Conservation (phyloP, 2,329 filamentous ascomycete species). For the Botrytis pseudocinerea region DNA sequence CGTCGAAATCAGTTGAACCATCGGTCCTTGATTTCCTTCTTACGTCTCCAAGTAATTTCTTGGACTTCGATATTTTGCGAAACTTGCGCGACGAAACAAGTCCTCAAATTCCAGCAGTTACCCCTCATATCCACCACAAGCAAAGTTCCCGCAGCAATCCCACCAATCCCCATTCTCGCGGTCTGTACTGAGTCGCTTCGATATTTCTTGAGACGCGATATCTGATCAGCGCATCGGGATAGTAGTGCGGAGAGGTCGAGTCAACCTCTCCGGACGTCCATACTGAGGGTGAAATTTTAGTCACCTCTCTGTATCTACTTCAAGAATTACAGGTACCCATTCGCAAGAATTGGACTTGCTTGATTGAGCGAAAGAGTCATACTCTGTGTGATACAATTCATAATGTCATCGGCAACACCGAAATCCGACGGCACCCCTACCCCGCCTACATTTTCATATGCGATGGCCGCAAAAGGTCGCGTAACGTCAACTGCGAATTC, state of each 20-base stretch:
- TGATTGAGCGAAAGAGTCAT: constrained; percentile 15
- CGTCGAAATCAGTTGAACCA: constrained; percentile 17
- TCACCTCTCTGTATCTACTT: constrained; percentile 30
- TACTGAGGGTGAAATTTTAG: constrained; percentile 35
- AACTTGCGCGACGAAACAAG: constrained; percentile 7
- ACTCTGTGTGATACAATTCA: constrained; percentile 27
- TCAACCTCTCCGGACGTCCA: constrained; percentile 44
- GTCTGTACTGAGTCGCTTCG: constrained; percentile 9
- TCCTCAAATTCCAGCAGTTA: not conserved
- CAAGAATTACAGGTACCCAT: not conserved
- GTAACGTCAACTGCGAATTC: constrained; percentile 33
- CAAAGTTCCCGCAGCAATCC: not conserved
- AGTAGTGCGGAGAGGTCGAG: constrained; percentile 43
- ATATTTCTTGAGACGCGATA: constrained; percentile 16
- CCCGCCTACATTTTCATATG: constrained; percentile 79
- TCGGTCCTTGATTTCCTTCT: constrained; percentile 26
- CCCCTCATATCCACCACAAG: not conserved
- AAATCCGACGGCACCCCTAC: constrained; percentile 40
- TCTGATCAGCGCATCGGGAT: constrained; percentile 32
- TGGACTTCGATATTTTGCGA: constrained; percentile 18
- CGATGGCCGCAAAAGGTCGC: constrained; percentile 88
- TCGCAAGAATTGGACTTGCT: constrained; percentile 18
- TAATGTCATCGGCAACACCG: constrained; percentile 46
- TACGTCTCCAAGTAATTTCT: constrained; percentile 22
- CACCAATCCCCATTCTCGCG: not conserved